Conservation (phyloP, 495 filamentous ascomycete genomes). For the Hyphodiscus hymeniophilus region DNA sequence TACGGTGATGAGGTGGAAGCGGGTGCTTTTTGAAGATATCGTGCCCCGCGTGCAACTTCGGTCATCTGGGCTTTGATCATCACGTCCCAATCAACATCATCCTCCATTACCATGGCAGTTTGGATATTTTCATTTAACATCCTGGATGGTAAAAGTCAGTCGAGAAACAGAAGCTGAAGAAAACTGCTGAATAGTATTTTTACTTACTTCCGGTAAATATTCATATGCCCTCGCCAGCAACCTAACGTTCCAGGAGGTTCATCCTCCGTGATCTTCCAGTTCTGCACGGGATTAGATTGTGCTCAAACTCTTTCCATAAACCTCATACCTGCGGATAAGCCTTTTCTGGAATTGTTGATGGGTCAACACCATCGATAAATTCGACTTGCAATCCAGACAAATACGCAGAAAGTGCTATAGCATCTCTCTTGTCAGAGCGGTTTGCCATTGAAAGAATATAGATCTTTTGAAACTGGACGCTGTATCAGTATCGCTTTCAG, state of each 20-base stretch:
- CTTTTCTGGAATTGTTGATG: constrained; percentile 25
- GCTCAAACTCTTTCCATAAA: constrained; percentile 16
- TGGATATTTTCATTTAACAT: background rate
- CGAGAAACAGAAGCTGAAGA: background rate
- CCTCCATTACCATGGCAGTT: constrained; percentile 45
- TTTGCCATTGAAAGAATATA: background rate
- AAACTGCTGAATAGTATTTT: background rate
- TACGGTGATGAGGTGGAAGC: constrained; percentile 20
- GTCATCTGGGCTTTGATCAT: constrained; percentile 38
- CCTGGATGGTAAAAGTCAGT: background rate
- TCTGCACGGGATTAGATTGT: constrained; percentile 1
- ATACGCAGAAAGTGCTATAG: background rate
- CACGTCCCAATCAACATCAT: constrained; percentile 52
- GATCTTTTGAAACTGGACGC: background rate
- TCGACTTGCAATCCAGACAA: constrained; percentile 15
- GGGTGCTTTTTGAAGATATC: background rate
- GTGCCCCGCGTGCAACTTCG: constrained; percentile 30
- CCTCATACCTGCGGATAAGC: constrained; percentile 20
- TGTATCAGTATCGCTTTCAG: background rate
- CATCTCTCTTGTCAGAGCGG: background rate
- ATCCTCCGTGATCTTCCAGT: background rate
- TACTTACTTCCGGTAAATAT: constrained; percentile 25
- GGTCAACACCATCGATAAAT: constrained; percentile 30
- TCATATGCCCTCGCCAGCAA: constrained; percentile 33
- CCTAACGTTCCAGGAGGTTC: constrained; percentile 15